Evolutionary conservation across 139 green algal species (phyloP).

Genomic region (Picochlorum costavermella): DNA sequence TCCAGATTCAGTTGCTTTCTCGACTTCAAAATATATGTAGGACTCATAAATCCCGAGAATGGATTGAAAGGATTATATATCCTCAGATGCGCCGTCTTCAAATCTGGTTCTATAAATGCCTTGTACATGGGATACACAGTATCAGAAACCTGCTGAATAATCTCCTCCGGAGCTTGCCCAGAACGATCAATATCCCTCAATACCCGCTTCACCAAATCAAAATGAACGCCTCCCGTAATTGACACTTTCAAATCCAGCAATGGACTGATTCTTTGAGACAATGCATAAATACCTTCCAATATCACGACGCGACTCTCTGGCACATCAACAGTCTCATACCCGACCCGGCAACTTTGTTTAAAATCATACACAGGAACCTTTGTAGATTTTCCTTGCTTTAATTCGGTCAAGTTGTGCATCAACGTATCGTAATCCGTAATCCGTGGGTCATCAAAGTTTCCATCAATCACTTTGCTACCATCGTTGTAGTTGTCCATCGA

Average conservation of each 20-base stretch:
- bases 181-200: slow-evolving; percentile 88
- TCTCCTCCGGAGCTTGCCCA: slow-evolving; percentile 81
- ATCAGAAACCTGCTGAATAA: slow-evolving; percentile 89
- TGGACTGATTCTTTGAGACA: slow-evolving; percentile 48
- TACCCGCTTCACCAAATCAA: slow-evolving; percentile 96
- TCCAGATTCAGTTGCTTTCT: slow-evolving; percentile 22
- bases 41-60: slow-evolving; percentile 90
- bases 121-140: slow-evolving; percentile 99
- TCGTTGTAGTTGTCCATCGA: slow-evolving; percentile 99
- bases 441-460: slow-evolving; percentile 91
- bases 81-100: slow-evolving; percentile 80
- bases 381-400: slow-evolving; percentile 58
- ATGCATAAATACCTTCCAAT: slow-evolving; percentile 94
- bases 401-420: slow-evolving; percentile 72
- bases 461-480: slow-evolving; percentile 71
- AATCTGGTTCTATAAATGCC: slow-evolving; percentile 93
- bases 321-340: slow-evolving; percentile 56
- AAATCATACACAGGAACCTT: slow-evolving; percentile 95
- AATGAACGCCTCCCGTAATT: slow-evolving; percentile 91
- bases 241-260: slow-evolving; percentile 81
- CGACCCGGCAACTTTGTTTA: slow-evolving; percentile 68
- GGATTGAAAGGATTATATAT: slow-evolving; percentile 97
- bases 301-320: slow-evolving; percentile 73
- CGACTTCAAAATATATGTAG: slow-evolving; percentile 94
- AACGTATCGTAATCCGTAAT: slow-evolving; percentile 92